Evolutionary conservation across 164 flowering plant genomes (phyloP).

Genomic region (Vitis vinifera): DNA sequence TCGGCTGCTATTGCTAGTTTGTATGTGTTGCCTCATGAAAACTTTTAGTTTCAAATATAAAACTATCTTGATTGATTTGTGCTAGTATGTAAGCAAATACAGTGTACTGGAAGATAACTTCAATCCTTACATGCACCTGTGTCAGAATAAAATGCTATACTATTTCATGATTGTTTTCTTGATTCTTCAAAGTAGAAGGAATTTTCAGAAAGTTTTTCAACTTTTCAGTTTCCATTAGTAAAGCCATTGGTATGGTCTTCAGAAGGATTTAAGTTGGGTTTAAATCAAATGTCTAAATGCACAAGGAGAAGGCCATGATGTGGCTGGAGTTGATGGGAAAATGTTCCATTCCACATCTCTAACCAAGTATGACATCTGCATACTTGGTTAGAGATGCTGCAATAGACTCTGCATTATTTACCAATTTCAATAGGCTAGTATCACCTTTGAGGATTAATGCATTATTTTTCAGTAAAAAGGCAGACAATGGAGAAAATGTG

Average conservation of each 20-base stretch:
- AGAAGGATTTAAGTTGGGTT: neutral
- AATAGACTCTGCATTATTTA: too few relatives aligned
- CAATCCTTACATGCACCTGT: neutral
- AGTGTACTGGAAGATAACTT: neutral
- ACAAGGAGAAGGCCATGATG: too few relatives aligned
- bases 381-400: too few relatives aligned
- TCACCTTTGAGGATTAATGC: too few relatives aligned
- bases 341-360: too few relatives aligned
- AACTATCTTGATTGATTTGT: neutral
- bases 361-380: too few relatives aligned
- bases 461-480: too few relatives aligned
- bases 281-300: too few relatives aligned
- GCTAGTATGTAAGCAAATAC: too few relatives aligned
- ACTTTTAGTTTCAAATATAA: neutral
- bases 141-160: neutral
- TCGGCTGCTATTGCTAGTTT: neutral
- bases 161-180: neutral
- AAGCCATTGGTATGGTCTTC: constrained; percentile 68
- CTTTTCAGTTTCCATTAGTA: constrained; percentile 70
- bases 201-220: constrained; percentile 4
- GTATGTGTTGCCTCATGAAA: neutral
- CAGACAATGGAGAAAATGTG: too few relatives aligned
- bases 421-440: too few relatives aligned
- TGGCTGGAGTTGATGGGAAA: too few relatives aligned
- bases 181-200: neutral